These are phyloP conservation scores for Schizosaccharomyces cryophilus DNA, from an alignment of 805 yeast genomes.

Conservation along the genomic window DNA sequence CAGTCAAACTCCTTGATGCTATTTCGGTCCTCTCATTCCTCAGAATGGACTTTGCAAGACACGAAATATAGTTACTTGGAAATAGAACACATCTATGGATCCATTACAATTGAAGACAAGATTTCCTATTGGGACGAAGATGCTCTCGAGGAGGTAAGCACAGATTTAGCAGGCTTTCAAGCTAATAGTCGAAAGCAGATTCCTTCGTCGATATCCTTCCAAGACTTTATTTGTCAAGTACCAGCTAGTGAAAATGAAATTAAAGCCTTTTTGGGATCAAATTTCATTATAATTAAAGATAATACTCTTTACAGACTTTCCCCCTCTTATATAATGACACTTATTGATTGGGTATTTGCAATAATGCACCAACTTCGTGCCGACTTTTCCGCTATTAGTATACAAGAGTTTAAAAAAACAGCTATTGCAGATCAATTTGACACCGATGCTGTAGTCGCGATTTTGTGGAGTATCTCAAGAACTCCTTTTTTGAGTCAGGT, in stretches of 20 bases:
- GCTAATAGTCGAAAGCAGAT: background rate
- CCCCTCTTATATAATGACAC: background rate
- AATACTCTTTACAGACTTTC: background rate
- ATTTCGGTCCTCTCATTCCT: background rate
- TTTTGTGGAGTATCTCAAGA: background rate
- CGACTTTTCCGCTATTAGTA: background rate
- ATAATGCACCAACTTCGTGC: background rate
- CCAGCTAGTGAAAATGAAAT: background rate
- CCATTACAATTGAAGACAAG: background rate
- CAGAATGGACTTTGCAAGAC: background rate
- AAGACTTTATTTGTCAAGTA: background rate
- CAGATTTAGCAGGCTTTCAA: background rate
- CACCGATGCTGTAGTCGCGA: background rate
- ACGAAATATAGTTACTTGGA: background rate
- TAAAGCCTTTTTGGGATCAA: background rate
- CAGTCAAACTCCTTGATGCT: background rate
- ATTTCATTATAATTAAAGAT: background rate
- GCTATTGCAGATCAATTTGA: background rate
- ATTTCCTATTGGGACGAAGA: background rate
- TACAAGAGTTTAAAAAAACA: background rate
- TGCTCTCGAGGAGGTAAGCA: background rate
- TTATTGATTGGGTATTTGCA: background rate
- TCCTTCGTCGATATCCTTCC: background rate
- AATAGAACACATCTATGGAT: background rate
- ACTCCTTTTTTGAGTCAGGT: background rate